A percentile compares a stretch with the other conserved stretches of the same genome.
These are phyloP conservation scores for Leishmania aethiopica DNA, from an alignment of 208 protist species.

Conservation along the genomic window DNA sequence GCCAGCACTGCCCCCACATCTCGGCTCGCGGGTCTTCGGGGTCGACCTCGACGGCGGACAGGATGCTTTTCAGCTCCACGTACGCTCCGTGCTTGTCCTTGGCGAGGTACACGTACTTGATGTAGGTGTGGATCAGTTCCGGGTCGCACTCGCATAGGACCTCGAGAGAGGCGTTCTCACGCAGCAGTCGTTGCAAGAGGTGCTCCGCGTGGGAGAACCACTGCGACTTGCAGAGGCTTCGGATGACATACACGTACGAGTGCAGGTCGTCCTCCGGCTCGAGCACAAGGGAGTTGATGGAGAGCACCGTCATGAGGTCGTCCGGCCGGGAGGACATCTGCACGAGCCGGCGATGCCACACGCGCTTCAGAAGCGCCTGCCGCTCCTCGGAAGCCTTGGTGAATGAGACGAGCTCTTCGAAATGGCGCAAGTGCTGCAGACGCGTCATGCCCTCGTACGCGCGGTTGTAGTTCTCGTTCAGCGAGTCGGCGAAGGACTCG, in stretches of 20 bases:
- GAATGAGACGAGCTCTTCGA: slow-evolving; percentile 98
- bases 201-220: slow-evolving; percentile 78
- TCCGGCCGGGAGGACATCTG: slow-evolving; percentile 90
- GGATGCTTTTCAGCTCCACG: slow-evolving; percentile 63
- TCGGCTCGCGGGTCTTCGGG: slow-evolving; percentile 46
- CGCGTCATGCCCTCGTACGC: slow-evolving; percentile 95
- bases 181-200: slow-evolving; percentile 66
- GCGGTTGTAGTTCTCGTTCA: slow-evolving; percentile 88
- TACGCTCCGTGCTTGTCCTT: slow-evolving; percentile 69
- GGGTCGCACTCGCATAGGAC: slow-evolving; percentile 70
- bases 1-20: slow-evolving; percentile 83
- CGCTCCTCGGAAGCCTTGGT: slow-evolving; percentile 74
- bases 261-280: slow-evolving; percentile 90
- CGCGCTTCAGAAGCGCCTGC: slow-evolving; percentile 58
- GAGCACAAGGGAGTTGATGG: slow-evolving; percentile 96
- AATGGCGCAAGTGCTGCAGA: slow-evolving; percentile 98
- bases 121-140: slow-evolving; percentile 88
- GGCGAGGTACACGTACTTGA: slow-evolving; percentile 73
- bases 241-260: slow-evolving; percentile 96
- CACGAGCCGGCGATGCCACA: slow-evolving; percentile 91
- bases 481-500: slow-evolving; percentile 78
- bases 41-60: slow-evolving; percentile 51
- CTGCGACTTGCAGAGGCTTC: slow-evolving; percentile 82
- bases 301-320: slow-evolving; percentile 94
- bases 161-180: slow-evolving; percentile 33